Evolutionary conservation across 805 yeast species (phyloP), one percentile per base, ranked within the genome.

Genomic region (Candida tibetensis): DNA sequence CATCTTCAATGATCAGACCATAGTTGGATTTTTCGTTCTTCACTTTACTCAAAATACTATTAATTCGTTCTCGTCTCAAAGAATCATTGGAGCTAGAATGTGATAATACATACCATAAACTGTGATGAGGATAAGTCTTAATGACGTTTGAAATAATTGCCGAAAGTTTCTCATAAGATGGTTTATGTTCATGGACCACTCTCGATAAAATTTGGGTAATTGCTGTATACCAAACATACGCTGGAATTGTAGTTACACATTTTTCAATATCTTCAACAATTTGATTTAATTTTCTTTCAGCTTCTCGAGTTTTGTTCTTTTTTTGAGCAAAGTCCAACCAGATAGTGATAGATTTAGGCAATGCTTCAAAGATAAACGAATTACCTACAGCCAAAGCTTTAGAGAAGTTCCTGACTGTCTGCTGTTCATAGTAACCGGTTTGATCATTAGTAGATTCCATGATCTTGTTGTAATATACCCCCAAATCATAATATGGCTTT

Each of bases 281-380:
- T 27, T 65, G 66, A 2, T 68, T 61, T 19, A 79, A 58, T 40
- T 60, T 42, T 45, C 66, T 36, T 30, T 63, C 65, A 2, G 65
- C 61, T 21, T 64, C 69, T 37, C 47, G 51, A 4, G 53, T 40
- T 13, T 44, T 48, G 8, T 43, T 42, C 5, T 49, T 41, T 18
- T 41, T 47, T 31, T 68, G 71, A 1, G 74, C 79, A 57, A 82
- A 85, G 49, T 90, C 96, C 17, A 93, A 66, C 99, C 99, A 93
- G 6, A 86, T 73, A 0, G 96, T 88, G 4, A 90, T 74, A n/a
- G 87, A 76, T 51, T 88, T 89, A 0, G 99, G 98, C 15, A 93
- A 64, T 0, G 91, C 83, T 60, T 93, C 97, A 53, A 80, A 80
- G 2, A 86, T 74, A 52, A 79, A 83, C 26, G 76, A 72, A 2